A percentile compares a stretch with the other conserved stretches of the same genome.
phyloP scores from a whole-genome alignment of 1,139 yeast genomes.

The Yamadazyma mexicana region DNA sequence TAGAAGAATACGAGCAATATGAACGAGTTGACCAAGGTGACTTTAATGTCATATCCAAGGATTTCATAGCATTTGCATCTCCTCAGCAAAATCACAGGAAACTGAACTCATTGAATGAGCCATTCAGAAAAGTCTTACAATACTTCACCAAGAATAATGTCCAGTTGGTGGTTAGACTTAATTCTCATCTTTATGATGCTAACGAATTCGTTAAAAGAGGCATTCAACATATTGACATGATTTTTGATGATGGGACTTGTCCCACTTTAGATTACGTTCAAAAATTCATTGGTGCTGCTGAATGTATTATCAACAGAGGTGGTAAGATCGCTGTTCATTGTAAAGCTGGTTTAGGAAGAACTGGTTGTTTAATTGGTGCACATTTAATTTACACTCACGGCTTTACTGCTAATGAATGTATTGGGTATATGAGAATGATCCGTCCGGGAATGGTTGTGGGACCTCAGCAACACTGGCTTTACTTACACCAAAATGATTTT shows the following conservation, averaged over 20 bases:
- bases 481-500: slow-evolving; percentile 91
- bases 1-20: slow-evolving; percentile 91
- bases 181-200: slow-evolving; percentile 86
- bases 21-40: slow-evolving; percentile 98
- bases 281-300: slow-evolving; percentile 92
- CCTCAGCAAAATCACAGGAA: slow-evolving; percentile 71
- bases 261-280: slow-evolving; percentile 93
- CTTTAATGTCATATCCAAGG: slow-evolving; percentile 86
- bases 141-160: slow-evolving; percentile 75
- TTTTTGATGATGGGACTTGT: slow-evolving; percentile 97
- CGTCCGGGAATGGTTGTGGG: slow-evolving; percentile 99
- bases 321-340: slow-evolving; percentile 98
- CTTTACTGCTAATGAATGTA: slow-evolving; percentile 94
- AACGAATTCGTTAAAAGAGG: slow-evolving; percentile 79
- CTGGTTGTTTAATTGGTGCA: slow-evolving; percentile 97
- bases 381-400: slow-evolving; percentile 95
- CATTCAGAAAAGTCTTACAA: slow-evolving; percentile 77
- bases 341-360: slow-evolving; percentile 96
- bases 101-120: slow-evolving; percentile 57
- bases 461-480: slow-evolving; percentile 98
- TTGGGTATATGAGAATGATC: slow-evolving; percentile 92
- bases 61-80: slow-evolving; percentile 96
- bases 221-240: slow-evolving; percentile 89
- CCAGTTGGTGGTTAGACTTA: slow-evolving; percentile 84
- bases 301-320: slow-evolving; percentile 76